Evolutionary conservation across 2,329 filamentous ascomycete genomes (phyloP), one percentile per base, ranked within the genome.

Genomic region (Fusarium multiceps): DNA sequence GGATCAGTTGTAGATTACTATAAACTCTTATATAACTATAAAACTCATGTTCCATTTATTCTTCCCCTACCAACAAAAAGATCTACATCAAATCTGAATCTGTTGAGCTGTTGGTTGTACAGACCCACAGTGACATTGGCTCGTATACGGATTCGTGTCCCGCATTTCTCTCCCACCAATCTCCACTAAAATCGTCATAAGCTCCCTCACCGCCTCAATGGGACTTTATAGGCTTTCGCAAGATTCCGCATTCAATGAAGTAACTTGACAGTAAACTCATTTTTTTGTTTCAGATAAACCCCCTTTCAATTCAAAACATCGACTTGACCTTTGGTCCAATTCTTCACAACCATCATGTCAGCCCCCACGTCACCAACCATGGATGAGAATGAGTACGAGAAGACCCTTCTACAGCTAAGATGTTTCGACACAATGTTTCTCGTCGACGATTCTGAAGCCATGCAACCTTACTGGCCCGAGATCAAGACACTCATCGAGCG

Each of bases 341-440:
- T 13, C 12, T 28, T 12, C 1, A 16, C 48, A 55, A 16, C 7
- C 27, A 55, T 14, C 0, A 63, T 63, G 59, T 48, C 59, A 25
- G 57, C 32, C 16, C n/a, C 41, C 16, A 28, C 47, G 16, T 34
- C 59, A 30, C 7, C 57, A 34, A 4, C n/a, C 10, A 61, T 37
- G 27, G 32, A 62, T 18, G 41, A 13, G 6, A 16, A 13, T 7
- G 59, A 63, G 59, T 55, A 41, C n/a, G 59, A 63, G 34, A 63
- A 43, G 23, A 63, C 59, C 6, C 59, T 63, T 12, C 42, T 63
- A 11, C 59, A 63, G 23, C 23, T 63, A 3, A 42, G 59, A 63
- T 63, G 59, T 11, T 63, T 63, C 18, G 59, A 63, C 13, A 63
- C 59, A 18, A 63, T 63, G 59, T 63, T 63, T 28, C 41, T 63